phyloP scores from a whole-genome alignment of 2,329 filamentous ascomycete genomes.

The Lasiodiplodia hormozganensis region DNA sequence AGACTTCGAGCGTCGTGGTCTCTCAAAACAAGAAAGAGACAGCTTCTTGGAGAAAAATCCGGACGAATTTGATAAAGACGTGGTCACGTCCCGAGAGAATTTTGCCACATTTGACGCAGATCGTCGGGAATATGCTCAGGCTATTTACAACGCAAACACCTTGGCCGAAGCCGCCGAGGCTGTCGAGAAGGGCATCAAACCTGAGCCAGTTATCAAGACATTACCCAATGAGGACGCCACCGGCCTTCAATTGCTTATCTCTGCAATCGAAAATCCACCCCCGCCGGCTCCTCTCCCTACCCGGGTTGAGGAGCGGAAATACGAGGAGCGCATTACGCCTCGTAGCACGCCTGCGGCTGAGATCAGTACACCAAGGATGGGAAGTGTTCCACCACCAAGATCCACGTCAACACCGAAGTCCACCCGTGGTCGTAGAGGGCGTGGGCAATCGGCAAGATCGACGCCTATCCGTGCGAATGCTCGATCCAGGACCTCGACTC shows the following conservation, averaged over 20 bases:
- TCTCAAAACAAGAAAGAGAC: conserved; percentile 36
- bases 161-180: conserved; percentile 44
- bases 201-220: conserved; percentile 33
- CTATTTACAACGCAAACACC: conserved; percentile 45
- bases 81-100: conserved; percentile 33
- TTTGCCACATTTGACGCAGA: conserved; percentile 53
- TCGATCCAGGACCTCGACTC: conserved; percentile 18
- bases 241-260: conserved; percentile 49
- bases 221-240: conserved; percentile 52
- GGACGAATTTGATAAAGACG: conserved; percentile 40
- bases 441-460: conserved; percentile 16
- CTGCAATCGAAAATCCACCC: conserved; percentile 36
- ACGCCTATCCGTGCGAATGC: conserved; percentile 15
- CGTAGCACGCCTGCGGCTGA: conserved; percentile 11
- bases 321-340: conserved; percentile 15
- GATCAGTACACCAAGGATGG: conserved; percentile 3
- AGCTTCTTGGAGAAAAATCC: conserved; percentile 38
- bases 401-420: conserved; percentile 22
- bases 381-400: conserved; percentile 4
- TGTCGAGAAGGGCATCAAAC: conserved; percentile 40
- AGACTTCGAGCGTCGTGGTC: conserved; percentile 35
- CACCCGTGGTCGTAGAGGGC: conserved; percentile 16
- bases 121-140: conserved; percentile 49
- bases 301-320: conserved; percentile 8
- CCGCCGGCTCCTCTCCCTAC: background rate